Evolutionary conservation across 1,284 basidiomycete genomes (phyloP), one percentile per base, ranked within the genome.

Genomic region (Papiliotrema nemorosa): DNA sequence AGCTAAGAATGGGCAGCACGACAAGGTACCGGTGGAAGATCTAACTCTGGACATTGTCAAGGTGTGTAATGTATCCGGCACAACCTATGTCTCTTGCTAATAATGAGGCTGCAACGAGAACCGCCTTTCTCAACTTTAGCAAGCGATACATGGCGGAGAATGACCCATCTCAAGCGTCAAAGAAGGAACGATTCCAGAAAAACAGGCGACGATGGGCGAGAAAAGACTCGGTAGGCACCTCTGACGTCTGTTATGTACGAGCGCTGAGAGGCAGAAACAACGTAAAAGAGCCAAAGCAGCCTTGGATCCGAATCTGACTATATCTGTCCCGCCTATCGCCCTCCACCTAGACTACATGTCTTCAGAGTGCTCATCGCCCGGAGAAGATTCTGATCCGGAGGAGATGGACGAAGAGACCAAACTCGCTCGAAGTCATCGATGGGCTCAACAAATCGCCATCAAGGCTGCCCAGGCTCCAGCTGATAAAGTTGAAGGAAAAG

Each of bases 401-500:
- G 49, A 53, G 2, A 20, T 9, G 16, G 39, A 45, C 26, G 35
- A 47, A 20, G 39, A 18, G 42, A 39, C 10, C 5, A 33, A 47
- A n/a, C 41, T 29, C 16, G 47, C n/a, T 25, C 47, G 37, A 47
- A 38, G 21, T 18, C 43, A 45, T 37, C 44, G 41, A 20, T 57
- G 59, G 55, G 40, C 49, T 5, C 51, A 41, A 3, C 44, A 54
- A 42, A 29, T 44, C 3, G 39, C 25, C 12, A 26, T 13, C 20
- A 33, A 42, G 22, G 54, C 37, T 34, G 20, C 43, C 7, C 6
- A 18, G 14, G 35, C 27, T 14, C 20, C 16, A 16, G 33, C n/a
- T 35, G 31, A 45, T 77, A 57, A 93, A 93, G 74, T 78, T 87
- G 42, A 80, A 80, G 67, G 78, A 77, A 58, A 91, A 93, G 68